Base-by-base conservation (phyloP, 345 rosid genomes). In the Nasturtium officinale region DNA sequence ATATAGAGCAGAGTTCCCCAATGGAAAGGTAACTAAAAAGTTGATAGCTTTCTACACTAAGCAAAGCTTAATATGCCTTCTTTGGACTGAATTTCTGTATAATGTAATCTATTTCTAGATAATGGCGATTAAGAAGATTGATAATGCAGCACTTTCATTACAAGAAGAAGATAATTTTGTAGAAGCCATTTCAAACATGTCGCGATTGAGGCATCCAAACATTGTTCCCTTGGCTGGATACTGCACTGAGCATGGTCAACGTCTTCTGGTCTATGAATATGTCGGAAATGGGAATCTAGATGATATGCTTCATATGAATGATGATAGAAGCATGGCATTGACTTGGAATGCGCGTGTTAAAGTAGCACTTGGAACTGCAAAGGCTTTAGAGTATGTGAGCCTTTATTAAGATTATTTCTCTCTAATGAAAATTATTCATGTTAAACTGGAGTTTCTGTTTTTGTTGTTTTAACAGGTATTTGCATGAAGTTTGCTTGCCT, bases 401-500 rank as follows among this genome's bases (percentile, higher is more conserved):
- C 13, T 55, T 43, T 72, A 17, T 56, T 56, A 71, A 26, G 20
- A 15, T 10, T 21, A 38, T 42, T 12, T 25, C 32, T 74, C 57
- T 54, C 18, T 30, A 2, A 0, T 26, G 68, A 23, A 0, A 35
- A 35, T 23, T 7, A 32, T 29, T 18, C 30, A 55, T 54, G 40
- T 30, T 69, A 13, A 56, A 69, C 33, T 4, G 6, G 46, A 46
- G 12, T 15, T 28, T 23, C 9, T 54, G 42, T 20, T 43, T 13
- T 61, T 30, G 21, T 20, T 57, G n/a, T 1, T 13, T 66, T 0
- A 46, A 65, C 77, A 95, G 99, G 88, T 96, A 96, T 85, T 73
- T 96, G 92, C 98, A 96, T 13, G 99, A 96, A 84, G 97, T 96
- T 47, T 92, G 98, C 81, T 84, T 92, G 90, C 99, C 99, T 35